A percentile compares a stretch with the other conserved stretches of the same genome.
These are phyloP conservation scores for Nothophaeocryptopus gaeumannii DNA, from an alignment of 2,329 filamentous ascomycete species.

Conservation along the genomic window DNA sequence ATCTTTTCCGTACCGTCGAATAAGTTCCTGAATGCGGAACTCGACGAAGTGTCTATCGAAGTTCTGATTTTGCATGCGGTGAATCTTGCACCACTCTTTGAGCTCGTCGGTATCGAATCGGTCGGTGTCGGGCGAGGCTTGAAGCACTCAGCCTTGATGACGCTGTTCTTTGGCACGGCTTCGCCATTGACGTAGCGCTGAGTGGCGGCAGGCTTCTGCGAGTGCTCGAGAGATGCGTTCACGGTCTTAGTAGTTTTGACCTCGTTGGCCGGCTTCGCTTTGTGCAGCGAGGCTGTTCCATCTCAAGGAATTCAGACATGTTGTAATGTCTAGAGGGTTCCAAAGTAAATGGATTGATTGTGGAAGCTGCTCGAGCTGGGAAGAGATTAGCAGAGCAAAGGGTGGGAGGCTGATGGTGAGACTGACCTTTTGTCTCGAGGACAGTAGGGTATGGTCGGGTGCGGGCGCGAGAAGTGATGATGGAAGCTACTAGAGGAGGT, in stretches of 20 bases:
- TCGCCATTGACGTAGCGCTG: neutral
- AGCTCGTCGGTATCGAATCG: neutral
- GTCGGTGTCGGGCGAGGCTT: neutral
- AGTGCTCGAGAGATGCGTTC: neutral
- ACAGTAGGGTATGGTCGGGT: no score
- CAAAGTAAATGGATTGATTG: no score
- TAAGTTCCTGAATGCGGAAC: constrained; percentile 2
- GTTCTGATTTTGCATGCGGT: neutral
- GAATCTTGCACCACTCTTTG: constrained; percentile 1
- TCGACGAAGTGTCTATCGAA: constrained; percentile 2
- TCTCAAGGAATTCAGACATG: no score
- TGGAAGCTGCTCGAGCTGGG: no score
- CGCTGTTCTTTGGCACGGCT: neutral
- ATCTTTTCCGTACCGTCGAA: neutral
- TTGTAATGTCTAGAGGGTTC: no score
- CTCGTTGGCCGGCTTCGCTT: neutral
- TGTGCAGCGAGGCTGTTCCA: no score
- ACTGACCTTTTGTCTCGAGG: no score
- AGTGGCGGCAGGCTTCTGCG: neutral
- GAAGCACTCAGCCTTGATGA: neutral
- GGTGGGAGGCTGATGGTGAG: no score
- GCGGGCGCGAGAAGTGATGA: no score
- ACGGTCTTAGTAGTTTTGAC: neutral
- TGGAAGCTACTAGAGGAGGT: no score
- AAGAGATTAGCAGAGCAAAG: no score